phyloP scores from a whole-genome alignment of 495 filamentous ascomycete species.

The Aspergillus affinis region DNA sequence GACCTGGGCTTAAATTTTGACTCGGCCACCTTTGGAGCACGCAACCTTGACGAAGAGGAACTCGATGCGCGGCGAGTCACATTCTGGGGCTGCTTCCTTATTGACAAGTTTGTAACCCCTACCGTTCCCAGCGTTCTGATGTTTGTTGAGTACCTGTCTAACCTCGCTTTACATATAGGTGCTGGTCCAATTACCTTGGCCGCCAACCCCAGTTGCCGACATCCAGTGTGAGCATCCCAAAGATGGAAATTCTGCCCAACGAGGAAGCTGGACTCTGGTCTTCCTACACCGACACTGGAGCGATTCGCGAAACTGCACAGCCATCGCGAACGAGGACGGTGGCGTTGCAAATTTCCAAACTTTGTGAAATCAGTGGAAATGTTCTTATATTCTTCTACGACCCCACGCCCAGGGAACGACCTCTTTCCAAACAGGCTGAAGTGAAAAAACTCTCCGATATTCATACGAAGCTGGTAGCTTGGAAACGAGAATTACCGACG shows the following conservation, averaged over 20 bases:
- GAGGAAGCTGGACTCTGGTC: conserved; percentile 87
- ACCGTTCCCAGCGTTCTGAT: background rate
- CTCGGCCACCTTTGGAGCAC: conserved; percentile 58
- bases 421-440: conserved; percentile 69
- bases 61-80: conserved; percentile 87
- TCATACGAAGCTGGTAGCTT: conserved; percentile 85
- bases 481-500: conserved; percentile 80
- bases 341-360: conserved; percentile 73
- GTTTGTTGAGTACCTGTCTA: background rate
- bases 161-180: conserved; percentile 51
- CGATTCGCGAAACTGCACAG: conserved; percentile 66
- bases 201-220: conserved; percentile 83
- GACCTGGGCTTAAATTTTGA: conserved; percentile 94
- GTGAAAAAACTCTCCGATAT: conserved; percentile 91
- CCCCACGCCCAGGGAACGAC: conserved; percentile 61
- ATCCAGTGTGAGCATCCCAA: conserved; percentile 75
- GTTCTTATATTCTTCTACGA: conserved; percentile 89
- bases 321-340: conserved; percentile 81
- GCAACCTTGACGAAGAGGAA: conserved; percentile 74
- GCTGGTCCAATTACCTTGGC: conserved; percentile 97
- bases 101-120: conserved; percentile 70
- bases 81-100: conserved; percentile 98
- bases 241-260: conserved; percentile 85
- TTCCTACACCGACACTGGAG: conserved; percentile 84
- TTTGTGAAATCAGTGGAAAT: conserved; percentile 94